Evolutionary conservation across 1,139 yeast genomes (phyloP), one percentile per base, ranked within the genome.

Genomic region (Saccharomyces hybrid): DNA sequence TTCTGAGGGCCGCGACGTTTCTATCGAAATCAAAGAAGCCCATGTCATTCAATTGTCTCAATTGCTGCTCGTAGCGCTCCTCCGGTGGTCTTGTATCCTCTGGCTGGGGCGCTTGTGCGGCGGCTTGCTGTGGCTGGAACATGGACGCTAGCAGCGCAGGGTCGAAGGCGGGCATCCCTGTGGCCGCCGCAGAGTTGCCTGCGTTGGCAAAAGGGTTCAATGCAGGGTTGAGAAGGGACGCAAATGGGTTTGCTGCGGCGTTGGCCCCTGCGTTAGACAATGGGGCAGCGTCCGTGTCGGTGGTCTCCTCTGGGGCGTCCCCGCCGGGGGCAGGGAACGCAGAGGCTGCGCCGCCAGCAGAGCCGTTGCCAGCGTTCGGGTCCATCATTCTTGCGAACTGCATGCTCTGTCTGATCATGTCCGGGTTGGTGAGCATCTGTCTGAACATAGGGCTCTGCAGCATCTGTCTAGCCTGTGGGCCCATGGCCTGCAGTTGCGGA

Each of bases 21-120:
- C 88, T 79, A 62, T 93, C 98, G 67, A 91, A 93, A 63, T 93
- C 98, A 62, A 81, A 84, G 73, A 93, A 93, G 2, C 99, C 99
- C 85, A 93, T 88, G 68, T 93, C 99, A 69, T 93, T 93, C 69
- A 93, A 79, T 70, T 91, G 98, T 66, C 96, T 82, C 64, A 93
- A 76, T 69, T 93, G 98, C n/a, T 77, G 69, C 69, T 88, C 96
- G 71, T 85, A 93, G 58, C 96, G 80, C 71, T 89, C 98, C 75
- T 93, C 99, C 9, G 98, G 98, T 2, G 99, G 98, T 67, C 97
- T 80, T 58, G 72, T 85, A 65, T 91, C 98, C n/a, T 73, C 51
- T 48, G 50, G 55, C 51, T 53, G 54, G 5, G 46, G 14, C 5
- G 84, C 82, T 20, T 78, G 66, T 58, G 47, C 67, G 62, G 55